These are phyloP conservation scores for Tephrocybe sp. DNA, from an alignment of 768 basidiomycete genomes.

Conservation along the genomic window DNA sequence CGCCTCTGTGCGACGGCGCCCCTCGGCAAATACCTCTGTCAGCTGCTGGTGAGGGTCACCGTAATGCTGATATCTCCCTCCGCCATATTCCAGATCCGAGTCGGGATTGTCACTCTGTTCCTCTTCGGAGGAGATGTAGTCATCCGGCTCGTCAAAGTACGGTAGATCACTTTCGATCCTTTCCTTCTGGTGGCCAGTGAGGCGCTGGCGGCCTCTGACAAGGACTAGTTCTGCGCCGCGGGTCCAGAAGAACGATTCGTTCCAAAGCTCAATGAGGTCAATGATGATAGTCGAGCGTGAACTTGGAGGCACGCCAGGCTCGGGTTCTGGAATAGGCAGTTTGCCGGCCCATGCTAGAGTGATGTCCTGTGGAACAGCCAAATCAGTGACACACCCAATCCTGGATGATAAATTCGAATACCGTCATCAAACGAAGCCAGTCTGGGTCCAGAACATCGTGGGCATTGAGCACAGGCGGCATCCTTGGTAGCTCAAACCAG, in stretches of 20 bases:
- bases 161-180: constrained; percentile 54
- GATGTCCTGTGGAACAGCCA: constrained; percentile 56
- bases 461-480: constrained; percentile 69
- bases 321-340: constrained; percentile 59
- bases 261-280: constrained; percentile 83
- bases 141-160: constrained; percentile 42
- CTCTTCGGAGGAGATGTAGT: constrained; percentile 42
- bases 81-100: constrained; percentile 43
- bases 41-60: constrained; percentile 36
- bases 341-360: constrained; percentile 76
- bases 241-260: constrained; percentile 67
- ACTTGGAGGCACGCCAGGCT: constrained; percentile 47
- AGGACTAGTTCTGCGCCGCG: constrained; percentile 80
- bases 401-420: constrained; percentile 29
- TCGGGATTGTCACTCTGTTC: constrained; percentile 34
- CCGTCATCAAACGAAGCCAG: constrained; percentile 80
- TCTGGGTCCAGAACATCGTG: constrained; percentile 81
- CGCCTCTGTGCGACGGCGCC: constrained; percentile 52
- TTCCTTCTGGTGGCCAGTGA: constrained; percentile 64
- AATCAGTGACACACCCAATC: neutral
- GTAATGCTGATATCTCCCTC: constrained; percentile 36
- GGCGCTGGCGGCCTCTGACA: constrained; percentile 78
- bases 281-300: constrained; percentile 60
- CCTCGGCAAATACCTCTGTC: constrained; percentile 48
- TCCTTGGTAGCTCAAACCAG: constrained; percentile 61